Conservation (phyloP, 2,329 filamentous ascomycete genomes). For the Diaporthe eres region DNA sequence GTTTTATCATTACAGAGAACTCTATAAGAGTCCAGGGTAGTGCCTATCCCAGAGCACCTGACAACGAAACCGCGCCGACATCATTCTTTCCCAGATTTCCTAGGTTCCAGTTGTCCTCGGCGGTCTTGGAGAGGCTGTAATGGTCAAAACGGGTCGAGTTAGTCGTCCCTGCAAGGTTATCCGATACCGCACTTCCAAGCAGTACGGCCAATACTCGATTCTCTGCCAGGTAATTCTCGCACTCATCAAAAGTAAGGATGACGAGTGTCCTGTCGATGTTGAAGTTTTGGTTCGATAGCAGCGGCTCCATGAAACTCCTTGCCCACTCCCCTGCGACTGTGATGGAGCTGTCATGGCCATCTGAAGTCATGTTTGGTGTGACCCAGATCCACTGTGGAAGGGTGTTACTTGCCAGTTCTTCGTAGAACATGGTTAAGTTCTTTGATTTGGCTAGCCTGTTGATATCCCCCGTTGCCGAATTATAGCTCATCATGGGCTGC, state of each 20-base stretch:
- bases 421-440: conserved; percentile 50
- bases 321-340: conserved; percentile 49
- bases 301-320: conserved; percentile 47
- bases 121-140: conserved; percentile 49
- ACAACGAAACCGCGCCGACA: conserved; percentile 40
- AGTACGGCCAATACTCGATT: conserved; percentile 48
- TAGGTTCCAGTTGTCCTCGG: conserved; percentile 48
- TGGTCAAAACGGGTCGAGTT: conserved; percentile 47
- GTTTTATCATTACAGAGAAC: background rate
- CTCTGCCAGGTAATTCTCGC: conserved; percentile 45
- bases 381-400: conserved; percentile 57
- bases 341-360: conserved; percentile 49
- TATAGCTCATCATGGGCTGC: conserved; percentile 50
- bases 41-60: conserved; percentile 14
- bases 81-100: conserved; percentile 47
- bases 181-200: conserved; percentile 46
- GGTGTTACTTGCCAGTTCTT: conserved; percentile 46
- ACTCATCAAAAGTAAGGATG: conserved; percentile 49
- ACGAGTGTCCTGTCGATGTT: conserved; percentile 54
- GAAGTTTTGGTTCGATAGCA: conserved; percentile 49
- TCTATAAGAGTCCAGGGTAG: background rate
- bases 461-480: conserved; percentile 48
- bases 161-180: conserved; percentile 45
- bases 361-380: conserved; percentile 58
- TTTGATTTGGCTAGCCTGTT: conserved; percentile 50